Percentiles rank a stretch among this genome's conserved stretches.
These are phyloP conservation scores for Acer saccharum DNA, from an alignment of 345 rosid species.

Conservation along the genomic window DNA sequence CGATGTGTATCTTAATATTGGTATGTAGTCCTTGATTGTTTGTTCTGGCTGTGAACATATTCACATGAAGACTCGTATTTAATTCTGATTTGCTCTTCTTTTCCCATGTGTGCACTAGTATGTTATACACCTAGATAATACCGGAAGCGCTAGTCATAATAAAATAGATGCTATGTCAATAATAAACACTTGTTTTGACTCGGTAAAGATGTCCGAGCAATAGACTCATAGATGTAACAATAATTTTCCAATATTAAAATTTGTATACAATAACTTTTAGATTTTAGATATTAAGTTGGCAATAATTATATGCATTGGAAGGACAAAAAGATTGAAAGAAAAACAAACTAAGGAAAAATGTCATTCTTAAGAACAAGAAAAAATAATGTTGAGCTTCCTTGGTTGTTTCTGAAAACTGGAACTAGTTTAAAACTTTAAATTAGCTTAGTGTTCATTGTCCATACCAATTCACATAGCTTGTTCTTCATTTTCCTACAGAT, in stretches of 20 bases:
- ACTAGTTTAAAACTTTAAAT: neutral
- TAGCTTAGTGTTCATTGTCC: neutral
- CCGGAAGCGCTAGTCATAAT: neutral
- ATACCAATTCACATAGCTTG: neutral
- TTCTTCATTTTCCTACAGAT: conserved; percentile 33
- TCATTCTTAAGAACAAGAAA: neutral
- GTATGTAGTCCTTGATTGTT: conserved; percentile 39
- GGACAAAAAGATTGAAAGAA: neutral
- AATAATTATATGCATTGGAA: neutral
- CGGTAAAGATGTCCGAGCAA: neutral
- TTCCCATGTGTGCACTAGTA: neutral
- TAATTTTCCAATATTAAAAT: neutral
- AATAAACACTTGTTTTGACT: conserved; percentile 1
- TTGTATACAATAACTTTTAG: neutral
- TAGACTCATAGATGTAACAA: neutral
- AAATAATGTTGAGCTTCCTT: neutral
- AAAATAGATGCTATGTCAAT: neutral
- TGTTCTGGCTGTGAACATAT: neutral
- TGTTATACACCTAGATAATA: neutral
- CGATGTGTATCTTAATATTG: conserved; percentile 73
- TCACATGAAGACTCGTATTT: neutral
- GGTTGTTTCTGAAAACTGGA: neutral
- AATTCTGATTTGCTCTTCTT: conserved; percentile 7
- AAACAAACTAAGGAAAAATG: neutral
- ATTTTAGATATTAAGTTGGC: conserved; percentile 9